These are phyloP conservation scores for Phyllosticta citrichinensis DNA, from an alignment of 2,329 filamentous ascomycete genomes.

Conservation along the genomic window DNA sequence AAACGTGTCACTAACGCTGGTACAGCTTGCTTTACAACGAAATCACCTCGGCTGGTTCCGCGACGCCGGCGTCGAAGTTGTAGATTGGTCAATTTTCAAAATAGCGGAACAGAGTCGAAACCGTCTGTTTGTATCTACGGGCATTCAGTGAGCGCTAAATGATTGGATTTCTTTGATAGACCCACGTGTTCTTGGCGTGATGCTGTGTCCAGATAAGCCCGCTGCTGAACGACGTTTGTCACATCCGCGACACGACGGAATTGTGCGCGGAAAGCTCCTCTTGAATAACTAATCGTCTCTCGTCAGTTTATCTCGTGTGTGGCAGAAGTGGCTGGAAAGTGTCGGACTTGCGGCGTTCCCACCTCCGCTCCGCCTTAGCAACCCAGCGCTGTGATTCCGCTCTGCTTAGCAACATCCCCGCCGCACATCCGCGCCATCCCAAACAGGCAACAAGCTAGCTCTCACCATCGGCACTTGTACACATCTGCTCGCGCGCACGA, in stretches of 20 bases:
- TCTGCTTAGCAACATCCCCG: neutral
- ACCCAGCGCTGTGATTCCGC: neutral
- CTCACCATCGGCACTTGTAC: neutral
- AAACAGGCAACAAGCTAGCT: neutral
- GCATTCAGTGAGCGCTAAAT: conserved; percentile 7
- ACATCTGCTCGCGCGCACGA: neutral
- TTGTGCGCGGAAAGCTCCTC: neutral
- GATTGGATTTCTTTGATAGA: neutral
- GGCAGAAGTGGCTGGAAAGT: neutral
- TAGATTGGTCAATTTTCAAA: neutral
- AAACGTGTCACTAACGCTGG: conserved; percentile 13
- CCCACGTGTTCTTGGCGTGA: neutral
- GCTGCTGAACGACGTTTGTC: neutral
- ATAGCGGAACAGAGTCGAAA: neutral
- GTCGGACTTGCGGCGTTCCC: neutral
- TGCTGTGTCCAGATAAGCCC: neutral
- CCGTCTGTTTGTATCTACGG: neutral
- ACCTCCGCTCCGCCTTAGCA: neutral
- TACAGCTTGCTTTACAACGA: conserved; percentile 73
- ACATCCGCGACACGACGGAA: neutral
- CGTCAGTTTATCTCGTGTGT: neutral
- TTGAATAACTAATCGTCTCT: neutral
- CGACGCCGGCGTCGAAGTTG: conserved; percentile 9
- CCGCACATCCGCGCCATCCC: neutral
- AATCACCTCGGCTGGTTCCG: conserved; percentile 42